Conservation (phyloP, 2,329 filamentous ascomycete species). For the Fusarium mundagurra region DNA sequence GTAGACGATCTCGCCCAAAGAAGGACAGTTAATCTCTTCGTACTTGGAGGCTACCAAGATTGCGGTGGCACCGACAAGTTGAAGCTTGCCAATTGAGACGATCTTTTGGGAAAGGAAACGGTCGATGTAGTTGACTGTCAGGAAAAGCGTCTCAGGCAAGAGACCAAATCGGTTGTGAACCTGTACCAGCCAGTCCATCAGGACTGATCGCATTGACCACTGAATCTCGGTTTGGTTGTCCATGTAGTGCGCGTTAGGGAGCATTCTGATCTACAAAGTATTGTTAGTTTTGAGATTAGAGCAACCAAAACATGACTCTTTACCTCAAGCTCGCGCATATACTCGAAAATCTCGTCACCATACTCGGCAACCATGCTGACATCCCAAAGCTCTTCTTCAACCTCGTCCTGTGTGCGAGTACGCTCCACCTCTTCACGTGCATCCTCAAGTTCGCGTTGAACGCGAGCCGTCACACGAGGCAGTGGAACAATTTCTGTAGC, state of each 20-base stretch:
- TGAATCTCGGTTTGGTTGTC: conserved; percentile 96
- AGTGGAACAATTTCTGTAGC: conserved; percentile 68
- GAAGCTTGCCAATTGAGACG: conserved; percentile 92
- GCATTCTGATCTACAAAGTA: conserved; percentile 71
- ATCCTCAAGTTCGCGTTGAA: conserved; percentile 76
- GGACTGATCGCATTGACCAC: conserved; percentile 97
- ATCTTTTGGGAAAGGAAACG: conserved; percentile 95
- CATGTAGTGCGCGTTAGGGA: conserved; percentile 95
- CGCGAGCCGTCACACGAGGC: conserved; percentile 75
- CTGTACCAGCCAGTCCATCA: conserved; percentile 98
- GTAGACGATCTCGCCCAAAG: conserved; percentile 93
- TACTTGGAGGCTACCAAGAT: conserved; percentile 98
- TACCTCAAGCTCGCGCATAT: conserved; percentile 91
- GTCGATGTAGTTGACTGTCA: conserved; percentile 96
- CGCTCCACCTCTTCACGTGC: conserved; percentile 75
- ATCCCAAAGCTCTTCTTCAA: conserved; percentile 91
- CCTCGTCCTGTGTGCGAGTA: conserved; percentile 74
- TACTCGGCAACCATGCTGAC: conserved; percentile 99
- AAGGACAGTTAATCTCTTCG: conserved; percentile 98
- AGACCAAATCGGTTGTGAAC: conserved; percentile 92
- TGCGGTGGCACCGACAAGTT: conserved; percentile 94
- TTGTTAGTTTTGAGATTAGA: conserved; percentile 37
- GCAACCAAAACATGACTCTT: conserved; percentile 35
- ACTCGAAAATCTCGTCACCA: conserved; percentile 92
- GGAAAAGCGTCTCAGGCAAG: conserved; percentile 92